phyloP scores from a whole-genome alignment of 305 asterid species.

The Fraxinus sp. region DNA sequence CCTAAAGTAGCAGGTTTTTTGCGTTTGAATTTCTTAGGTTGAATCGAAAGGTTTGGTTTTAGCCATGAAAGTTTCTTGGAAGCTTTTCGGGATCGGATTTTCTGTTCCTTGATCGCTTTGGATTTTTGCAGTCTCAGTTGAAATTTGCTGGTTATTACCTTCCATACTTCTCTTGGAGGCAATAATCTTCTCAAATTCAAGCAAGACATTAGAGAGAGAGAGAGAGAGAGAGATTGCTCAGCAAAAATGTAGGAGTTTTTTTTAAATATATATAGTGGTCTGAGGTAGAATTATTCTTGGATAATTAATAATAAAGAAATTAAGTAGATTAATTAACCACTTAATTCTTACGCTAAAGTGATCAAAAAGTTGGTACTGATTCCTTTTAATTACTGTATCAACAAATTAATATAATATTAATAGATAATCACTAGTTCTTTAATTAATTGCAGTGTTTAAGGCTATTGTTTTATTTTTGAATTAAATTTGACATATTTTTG shows the following conservation, averaged over 20 bases:
- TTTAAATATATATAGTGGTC: background rate
- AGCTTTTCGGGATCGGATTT: conserved; percentile 25
- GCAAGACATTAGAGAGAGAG: conserved; percentile 36
- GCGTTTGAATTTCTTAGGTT: conserved; percentile 48
- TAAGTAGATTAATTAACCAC: conserved; percentile 9
- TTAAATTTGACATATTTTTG: background rate
- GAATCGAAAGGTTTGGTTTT: conserved; percentile 31
- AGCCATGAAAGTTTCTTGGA: conserved; percentile 33
- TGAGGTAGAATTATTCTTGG: background rate
- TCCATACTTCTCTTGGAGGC: conserved; percentile 55
- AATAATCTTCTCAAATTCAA: conserved; percentile 45
- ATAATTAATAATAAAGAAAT: background rate
- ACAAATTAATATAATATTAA: background rate
- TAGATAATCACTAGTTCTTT: background rate
- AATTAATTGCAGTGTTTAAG: background rate
- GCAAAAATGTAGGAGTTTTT: conserved; percentile 15
- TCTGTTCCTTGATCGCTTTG: conserved; percentile 42
- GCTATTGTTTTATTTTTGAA: background rate
- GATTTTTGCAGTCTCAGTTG: conserved; percentile 42
- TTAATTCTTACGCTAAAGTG: conserved; percentile 40
- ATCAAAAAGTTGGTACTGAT: background rate
- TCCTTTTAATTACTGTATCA: background rate
- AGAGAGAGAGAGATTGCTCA: background rate
- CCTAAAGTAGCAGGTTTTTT: conserved; percentile 10
- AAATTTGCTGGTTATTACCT: conserved; percentile 39